Evolutionary conservation across 2,329 filamentous ascomycete genomes (phyloP), one percentile per base, ranked within the genome.

Genomic region (Neopestalotiopsis rosae): DNA sequence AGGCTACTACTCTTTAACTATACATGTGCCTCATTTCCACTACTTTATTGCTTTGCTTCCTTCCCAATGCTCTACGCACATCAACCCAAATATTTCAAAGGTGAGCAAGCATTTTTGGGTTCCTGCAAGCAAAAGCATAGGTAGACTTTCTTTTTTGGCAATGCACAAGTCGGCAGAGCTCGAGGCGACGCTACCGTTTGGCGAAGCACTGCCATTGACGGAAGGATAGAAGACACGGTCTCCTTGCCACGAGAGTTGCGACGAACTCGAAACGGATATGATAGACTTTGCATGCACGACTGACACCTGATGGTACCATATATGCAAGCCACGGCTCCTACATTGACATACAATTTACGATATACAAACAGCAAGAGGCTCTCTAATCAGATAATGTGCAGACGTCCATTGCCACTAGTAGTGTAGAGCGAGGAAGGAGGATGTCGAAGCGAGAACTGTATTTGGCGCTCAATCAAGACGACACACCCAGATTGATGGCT

Each of bases 241-340:
- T 52, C 45, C 45, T n/a, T n/a, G 45, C 45, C 45, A 52, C 17
- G 45, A 52, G 17, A 52, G 20, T 17, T 52, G 45, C 45, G 45
- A 52, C 45, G 45, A 52, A 52, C 45, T 52, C 45, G 45, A 52
- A 52, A 52, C 45, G 17, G 45, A 12, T 17, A 52, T 17, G 45
- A 52, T 52, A 52, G 45, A 52, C 45, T 52, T 52, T 24, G 45
- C n/a, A 52, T 52, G 45, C 45, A 52, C 45, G 45, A 52, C 45
- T 52, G 45, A 52, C 45, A 52, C 45, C 45, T 20, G 45, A 52
- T 52, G 45, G 20, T 52, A 52, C 45, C 45, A 24, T 52, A 10
- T 38, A 52, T 52, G 45, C 45, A 52, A 52, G 45, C 45, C 45
- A 52, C 20, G 45, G 17, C 45, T 20, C 20, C 45, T 52, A 20